phyloP scores from a whole-genome alignment of 2,329 filamentous ascomycete genomes.

The Aureobasidium namibiae region DNA sequence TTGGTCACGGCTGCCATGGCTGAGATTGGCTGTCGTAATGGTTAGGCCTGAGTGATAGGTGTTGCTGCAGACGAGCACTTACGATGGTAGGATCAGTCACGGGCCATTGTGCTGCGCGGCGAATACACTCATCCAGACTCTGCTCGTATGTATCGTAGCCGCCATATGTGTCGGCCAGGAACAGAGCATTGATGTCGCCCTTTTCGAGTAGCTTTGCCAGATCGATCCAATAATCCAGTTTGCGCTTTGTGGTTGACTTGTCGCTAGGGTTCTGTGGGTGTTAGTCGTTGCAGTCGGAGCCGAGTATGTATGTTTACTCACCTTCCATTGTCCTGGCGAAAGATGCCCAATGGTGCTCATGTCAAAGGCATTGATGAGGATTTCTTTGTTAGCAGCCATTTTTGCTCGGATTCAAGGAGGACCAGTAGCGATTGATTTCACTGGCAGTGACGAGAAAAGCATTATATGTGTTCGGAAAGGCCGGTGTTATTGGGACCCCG shows the following conservation, averaged over 20 bases:
- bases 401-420: background rate
- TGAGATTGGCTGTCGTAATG: slow-evolving; percentile 43
- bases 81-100: slow-evolving; percentile 58
- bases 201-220: slow-evolving; percentile 54
- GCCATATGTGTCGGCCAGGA: slow-evolving; percentile 58
- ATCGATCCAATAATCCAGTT: slow-evolving; percentile 55
- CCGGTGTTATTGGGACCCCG: background rate
- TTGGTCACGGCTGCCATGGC: slow-evolving; percentile 62
- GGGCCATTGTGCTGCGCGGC: slow-evolving; percentile 56
- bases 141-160: slow-evolving; percentile 56
- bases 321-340: slow-evolving; percentile 60
- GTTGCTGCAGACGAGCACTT: background rate
- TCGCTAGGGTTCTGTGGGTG: slow-evolving; percentile 48
- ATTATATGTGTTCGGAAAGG: background rate
- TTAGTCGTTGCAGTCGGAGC: background rate
- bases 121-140: slow-evolving; percentile 52
- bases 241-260: slow-evolving; percentile 52
- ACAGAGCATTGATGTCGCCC: slow-evolving; percentile 56
- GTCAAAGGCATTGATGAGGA: slow-evolving; percentile 57
- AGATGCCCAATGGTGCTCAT: slow-evolving; percentile 59
- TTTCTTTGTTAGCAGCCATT: slow-evolving; percentile 36
- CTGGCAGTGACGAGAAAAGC: background rate
- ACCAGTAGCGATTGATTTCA: background rate
- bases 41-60: background rate
- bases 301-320: slow-evolving; percentile 18